Evolutionary conservation across 192 early-diverging fungal species (phyloP), one percentile per base, ranked within the genome.

Genomic region (Radiomyces spectabilis): DNA sequence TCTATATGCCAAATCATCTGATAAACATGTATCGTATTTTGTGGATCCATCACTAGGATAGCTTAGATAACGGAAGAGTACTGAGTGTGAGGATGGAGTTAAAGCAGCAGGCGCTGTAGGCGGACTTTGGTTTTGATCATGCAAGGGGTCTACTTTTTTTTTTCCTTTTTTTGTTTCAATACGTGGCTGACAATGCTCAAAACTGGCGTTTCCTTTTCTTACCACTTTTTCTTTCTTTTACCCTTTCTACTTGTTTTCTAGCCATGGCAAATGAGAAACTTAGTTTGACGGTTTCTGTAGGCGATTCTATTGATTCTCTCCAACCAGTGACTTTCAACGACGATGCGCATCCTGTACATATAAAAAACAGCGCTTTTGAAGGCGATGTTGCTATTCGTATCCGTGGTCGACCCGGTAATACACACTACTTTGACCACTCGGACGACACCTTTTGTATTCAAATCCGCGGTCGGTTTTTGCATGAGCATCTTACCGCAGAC

Each of bases 391-490:
- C 71, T 55, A 83, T 92, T 24, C 75, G 87, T 30, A 74, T 92
- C 33, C 43, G 51, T 22, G 56, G 34, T n/a, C 26, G 25, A 19
- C 47, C 1, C 16, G 25, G 19, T 54, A 67, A 29, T 63, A 65
- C 78, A 2, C 47, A 53, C 9, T 83, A 85, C 49, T 90, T 90
- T 66, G 80, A 81, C 1, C 71, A 58, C 6, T 63, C 75, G 35
- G 67, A 71, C 22, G 66, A 85, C 44, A 65, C 79, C 21, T 88
- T 86, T 66, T 84, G 84, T 31, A 71, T 92, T 21, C 85, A 90
- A 54, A 59, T 90, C 22, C 76, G 70, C 16, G 84, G 82, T 22
- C 67, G 84, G n/a, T 92, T 90, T 65, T 85, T 84, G 64, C 68
- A 74, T 37, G 75, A 80, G 51, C 57, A 79, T 51, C 71, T 75